Evolutionary conservation across 192 early-diverging fungal genomes (phyloP).

Genomic region (Coemansia sp.): DNA sequence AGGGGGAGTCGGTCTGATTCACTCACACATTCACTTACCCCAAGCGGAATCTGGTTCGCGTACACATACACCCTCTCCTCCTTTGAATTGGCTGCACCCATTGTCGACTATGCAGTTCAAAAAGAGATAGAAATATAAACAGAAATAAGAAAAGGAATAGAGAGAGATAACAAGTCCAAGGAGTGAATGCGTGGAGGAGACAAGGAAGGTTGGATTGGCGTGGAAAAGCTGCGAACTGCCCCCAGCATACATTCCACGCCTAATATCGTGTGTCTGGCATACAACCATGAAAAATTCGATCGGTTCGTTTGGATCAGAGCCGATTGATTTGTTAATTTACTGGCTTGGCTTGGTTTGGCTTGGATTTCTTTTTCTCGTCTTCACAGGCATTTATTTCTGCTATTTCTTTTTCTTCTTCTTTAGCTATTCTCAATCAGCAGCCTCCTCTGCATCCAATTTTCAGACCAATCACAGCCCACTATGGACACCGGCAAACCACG

Average conservation of each 20-base stretch:
- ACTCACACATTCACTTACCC: slow-evolving; percentile 28
- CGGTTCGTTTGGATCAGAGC: too few relatives aligned
- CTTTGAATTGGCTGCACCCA: slow-evolving; percentile 53
- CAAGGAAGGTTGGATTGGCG: neutral
- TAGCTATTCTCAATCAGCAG: neutral
- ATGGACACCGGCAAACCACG: neutral
- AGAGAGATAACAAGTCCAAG: neutral
- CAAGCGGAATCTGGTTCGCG: slow-evolving; percentile 38
- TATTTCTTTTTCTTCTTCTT: neutral
- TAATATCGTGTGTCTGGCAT: too few relatives aligned
- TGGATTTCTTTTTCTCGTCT: too few relatives aligned
- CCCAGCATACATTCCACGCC: too few relatives aligned
- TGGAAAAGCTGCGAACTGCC: neutral
- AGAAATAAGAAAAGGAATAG: neutral
- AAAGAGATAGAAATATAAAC: neutral
- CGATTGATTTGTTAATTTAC: too few relatives aligned
- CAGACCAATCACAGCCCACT: too few relatives aligned
- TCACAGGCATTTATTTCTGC: too few relatives aligned
- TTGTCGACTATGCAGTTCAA: slow-evolving; percentile 9
- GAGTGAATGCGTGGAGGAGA: neutral
- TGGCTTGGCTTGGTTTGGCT: too few relatives aligned
- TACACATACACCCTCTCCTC: slow-evolving; percentile 48
- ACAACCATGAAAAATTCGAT: too few relatives aligned
- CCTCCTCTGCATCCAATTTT: too few relatives aligned
- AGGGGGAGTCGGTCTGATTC: neutral